These are phyloP conservation scores for Nepenthes alata DNA, from an alignment of 179 eudicot genomes.

Conservation along the genomic window DNA sequence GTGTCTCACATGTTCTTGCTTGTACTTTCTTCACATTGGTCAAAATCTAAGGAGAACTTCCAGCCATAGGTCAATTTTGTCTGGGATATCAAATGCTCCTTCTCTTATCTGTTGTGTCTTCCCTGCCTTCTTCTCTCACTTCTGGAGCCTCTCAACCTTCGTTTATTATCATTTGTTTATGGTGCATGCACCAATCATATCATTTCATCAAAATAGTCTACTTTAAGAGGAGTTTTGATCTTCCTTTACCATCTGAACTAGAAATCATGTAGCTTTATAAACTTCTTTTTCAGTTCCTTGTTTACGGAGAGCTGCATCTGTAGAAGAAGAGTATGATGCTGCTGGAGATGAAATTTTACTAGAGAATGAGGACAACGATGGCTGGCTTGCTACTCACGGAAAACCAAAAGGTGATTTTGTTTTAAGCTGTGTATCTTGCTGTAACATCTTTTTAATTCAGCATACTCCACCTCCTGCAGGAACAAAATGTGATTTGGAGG, in stretches of 20 bases:
- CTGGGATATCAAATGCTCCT: no score
- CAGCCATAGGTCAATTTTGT: no score
- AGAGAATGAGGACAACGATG: constrained; percentile 89
- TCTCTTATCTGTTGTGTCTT: no score
- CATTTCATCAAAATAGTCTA: no score
- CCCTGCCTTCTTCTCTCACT: no score
- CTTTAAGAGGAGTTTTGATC: not conserved
- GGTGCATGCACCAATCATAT: no score
- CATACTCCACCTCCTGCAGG: constrained; percentile 25
- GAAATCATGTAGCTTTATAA: not conserved
- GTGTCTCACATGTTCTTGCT: no score
- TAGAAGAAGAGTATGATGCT: constrained; percentile 92
- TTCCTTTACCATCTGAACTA: not conserved
- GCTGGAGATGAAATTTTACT: constrained; percentile 92
- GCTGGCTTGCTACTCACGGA: constrained; percentile 99
- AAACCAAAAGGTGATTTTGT: constrained; percentile 58
- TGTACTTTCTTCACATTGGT: no score
- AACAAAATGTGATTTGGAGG: constrained; percentile 48
- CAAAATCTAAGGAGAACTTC: no score
- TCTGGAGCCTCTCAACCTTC: no score
- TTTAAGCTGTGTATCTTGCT: not conserved
- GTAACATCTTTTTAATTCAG: constrained; percentile 9
- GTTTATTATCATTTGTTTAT: no score
- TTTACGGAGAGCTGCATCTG: constrained; percentile 77
- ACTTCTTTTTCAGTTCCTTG: constrained; percentile 65